Evolutionary conservation across 495 filamentous ascomycete genomes (phyloP), one percentile per base, ranked within the genome.

Genomic region (Podospora australis): DNA sequence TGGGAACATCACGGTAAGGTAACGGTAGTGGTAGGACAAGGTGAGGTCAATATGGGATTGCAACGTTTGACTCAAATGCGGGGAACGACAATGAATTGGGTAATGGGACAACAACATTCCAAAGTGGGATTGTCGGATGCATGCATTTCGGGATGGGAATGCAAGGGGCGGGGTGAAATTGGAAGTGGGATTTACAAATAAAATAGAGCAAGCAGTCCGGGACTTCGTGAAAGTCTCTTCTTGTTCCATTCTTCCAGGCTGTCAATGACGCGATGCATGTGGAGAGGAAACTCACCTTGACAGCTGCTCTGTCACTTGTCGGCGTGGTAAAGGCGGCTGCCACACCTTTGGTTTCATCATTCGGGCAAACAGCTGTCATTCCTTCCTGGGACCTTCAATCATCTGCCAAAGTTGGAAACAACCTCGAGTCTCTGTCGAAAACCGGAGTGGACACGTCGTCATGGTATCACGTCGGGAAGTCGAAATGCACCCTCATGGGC

Each of bases 321-420:
- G 3, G 19, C 8, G 10, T 43, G 9, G 24, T 25, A 6, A 2
- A 10, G 26, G n/a, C 5, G 6, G 36, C 36, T n/a, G 34, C 35
- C 11, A 11, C 23, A 8, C 44, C 14, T 6, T 43, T 62, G 13
- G 50, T 57, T 1, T 52, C 46, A 9, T 11, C 42, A 2, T 21
- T 48, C 2, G 70, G 76, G 16, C 63, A 78, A n/a, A 51, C 49
- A 3, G 63, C 67, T 1, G 53, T 65, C 11, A 71, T 84, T 22
- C 73, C 76, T 16, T 64, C 65, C 40, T 83, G 81, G 81, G 63
- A 77, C 45, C 55, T 84, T 17, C 72, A 78, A 50, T 80, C 78
- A 1, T 56, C 69, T 3, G 65, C 70, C 1, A 53, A 54, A 39
- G 60, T 60, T 1, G 54, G 62, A 2, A 60, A 53, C 13, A 60